Base-by-base conservation (phyloP, 116 monocot species). In the Iris pallida region DNA sequence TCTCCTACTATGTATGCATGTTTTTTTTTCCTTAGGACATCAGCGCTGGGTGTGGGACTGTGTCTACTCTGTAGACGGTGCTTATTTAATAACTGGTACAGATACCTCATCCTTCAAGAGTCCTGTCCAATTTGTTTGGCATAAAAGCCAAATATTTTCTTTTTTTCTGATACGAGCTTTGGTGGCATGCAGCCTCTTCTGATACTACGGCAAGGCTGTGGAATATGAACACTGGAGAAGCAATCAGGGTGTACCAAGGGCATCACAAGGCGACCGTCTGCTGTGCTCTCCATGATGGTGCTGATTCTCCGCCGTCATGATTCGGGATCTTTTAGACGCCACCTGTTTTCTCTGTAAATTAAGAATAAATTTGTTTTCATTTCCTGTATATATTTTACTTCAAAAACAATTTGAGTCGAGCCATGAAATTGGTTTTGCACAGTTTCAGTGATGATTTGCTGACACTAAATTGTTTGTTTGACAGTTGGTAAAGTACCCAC, bases 31-130 rank as follows among this genome's bases (percentile, higher is more conserved):
- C 62, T 74, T 64, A 98, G 98, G 93, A 53, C 98, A 98, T 77
- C 83, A 85, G 47, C 83, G 88, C 19, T 98, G 98, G 98, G 93
- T 98, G 30, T 98, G 90, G 93, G 98, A 98, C 48, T 93, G 98
- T 66, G 93, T 98, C 1, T 98, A 93, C 81, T 93, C 93, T 7
- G 93, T 93, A 0, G 98, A 98, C 75, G 98, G 93, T 71, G 98
- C 98, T 69, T 98, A 87, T 80, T 65, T 98, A 51, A 98, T 93
- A 61, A 93, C 97, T 80, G 93, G 97, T 98, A 75, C 9, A 9
- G 44, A 16, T 17, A 41, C 40, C 3, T 59, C 59, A 59, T 57
- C 9, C 59, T 12, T 30, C 3, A 30, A 30, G 30, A 30, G 3
- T 1, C 2, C 30, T 1, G 3, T 30, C 30, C 30, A 30, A 3